phyloP scores from a whole-genome alignment of 2,329 filamentous ascomycete species.

The Knoxdaviesia capensis region DNA sequence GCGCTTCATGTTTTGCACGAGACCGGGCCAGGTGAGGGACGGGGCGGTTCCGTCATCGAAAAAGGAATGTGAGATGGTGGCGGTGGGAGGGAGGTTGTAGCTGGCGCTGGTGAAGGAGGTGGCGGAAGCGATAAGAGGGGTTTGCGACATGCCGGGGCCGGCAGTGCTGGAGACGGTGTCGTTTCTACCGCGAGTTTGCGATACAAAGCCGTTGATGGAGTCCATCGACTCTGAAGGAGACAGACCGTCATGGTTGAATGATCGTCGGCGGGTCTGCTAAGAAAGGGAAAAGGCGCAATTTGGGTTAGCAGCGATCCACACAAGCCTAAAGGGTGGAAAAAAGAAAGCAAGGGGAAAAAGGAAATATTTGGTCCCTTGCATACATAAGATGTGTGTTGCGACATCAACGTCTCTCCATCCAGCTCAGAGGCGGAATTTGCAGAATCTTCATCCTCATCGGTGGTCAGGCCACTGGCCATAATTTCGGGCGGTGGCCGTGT shows the following conservation, averaged over 20 bases:
- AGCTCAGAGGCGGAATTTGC: slow-evolving; percentile 10
- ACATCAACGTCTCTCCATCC: slow-evolving; percentile 3
- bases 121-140: slow-evolving; percentile 34
- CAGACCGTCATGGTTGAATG: slow-evolving; percentile 42
- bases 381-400: background rate
- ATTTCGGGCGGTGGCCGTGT: slow-evolving; percentile 79
- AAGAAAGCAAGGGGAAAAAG: slow-evolving; percentile 11
- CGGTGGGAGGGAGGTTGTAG: slow-evolving; percentile 35
- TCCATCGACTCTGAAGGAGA: slow-evolving; percentile 85
- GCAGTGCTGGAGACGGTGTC: slow-evolving; percentile 32
- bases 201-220: slow-evolving; percentile 55
- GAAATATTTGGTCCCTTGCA: background rate
- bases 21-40: slow-evolving; percentile 69
- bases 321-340: background rate
- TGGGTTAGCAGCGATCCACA: no score
- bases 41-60: slow-evolving; percentile 74
- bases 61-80: slow-evolving; percentile 58
- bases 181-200: slow-evolving; percentile 32
- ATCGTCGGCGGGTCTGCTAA: slow-evolving; percentile 43
- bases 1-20: slow-evolving; percentile 82
- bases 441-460: slow-evolving; percentile 82
- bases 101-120: slow-evolving; percentile 41
- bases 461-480: slow-evolving; percentile 63
- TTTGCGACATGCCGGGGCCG: slow-evolving; percentile 11
- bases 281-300: background rate